phyloP scores from a whole-genome alignment of 2,329 filamentous ascomycete genomes.

The Endoconidiophora laricicola region DNA sequence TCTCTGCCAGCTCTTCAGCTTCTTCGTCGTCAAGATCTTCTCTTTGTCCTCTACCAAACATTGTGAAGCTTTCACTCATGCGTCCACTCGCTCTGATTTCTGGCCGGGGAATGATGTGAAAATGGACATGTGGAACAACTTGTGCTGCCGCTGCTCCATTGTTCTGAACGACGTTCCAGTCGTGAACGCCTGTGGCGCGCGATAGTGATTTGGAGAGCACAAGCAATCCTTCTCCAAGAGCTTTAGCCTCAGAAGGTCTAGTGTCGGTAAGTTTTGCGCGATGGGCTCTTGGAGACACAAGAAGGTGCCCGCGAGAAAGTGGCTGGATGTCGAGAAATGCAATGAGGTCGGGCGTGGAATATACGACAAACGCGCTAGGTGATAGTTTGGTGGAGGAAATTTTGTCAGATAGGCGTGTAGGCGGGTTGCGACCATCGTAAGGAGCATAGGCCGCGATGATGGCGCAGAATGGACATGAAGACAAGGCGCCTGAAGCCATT shows the following conservation, averaged over 20 bases:
- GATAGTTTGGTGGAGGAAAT: slow-evolving; percentile 21
- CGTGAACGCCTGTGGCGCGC: slow-evolving; percentile 50
- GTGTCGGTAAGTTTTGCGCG: slow-evolving; percentile 56
- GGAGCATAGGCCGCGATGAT: slow-evolving; percentile 35
- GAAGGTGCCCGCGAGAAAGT: slow-evolving; percentile 63
- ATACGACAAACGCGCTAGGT: slow-evolving; percentile 45
- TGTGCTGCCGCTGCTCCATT: slow-evolving; percentile 82
- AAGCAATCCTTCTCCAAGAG: slow-evolving; percentile 52
- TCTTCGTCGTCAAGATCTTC: slow-evolving; percentile 66
- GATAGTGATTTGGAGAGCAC: slow-evolving; percentile 57
- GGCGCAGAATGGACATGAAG: slow-evolving; percentile 43
- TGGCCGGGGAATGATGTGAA: slow-evolving; percentile 80
- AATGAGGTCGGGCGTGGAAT: slow-evolving; percentile 61
- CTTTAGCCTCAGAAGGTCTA: slow-evolving; percentile 39
- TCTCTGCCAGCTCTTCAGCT: slow-evolving; percentile 39
- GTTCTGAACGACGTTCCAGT: slow-evolving; percentile 97
- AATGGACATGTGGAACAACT: slow-evolving; percentile 86
- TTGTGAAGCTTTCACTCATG: slow-evolving; percentile 53
- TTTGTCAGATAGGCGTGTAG: slow-evolving; percentile 18
- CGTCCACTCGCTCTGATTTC: slow-evolving; percentile 39
- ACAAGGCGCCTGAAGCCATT: not conserved
- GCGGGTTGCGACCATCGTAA: slow-evolving; percentile 29
- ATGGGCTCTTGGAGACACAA: slow-evolving; percentile 66
- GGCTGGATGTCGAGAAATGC: slow-evolving; percentile 92
- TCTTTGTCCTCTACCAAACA: slow-evolving; percentile 61